phyloP scores from a whole-genome alignment of 1,139 yeast genomes.

The Geotrichum bryndzae region DNA sequence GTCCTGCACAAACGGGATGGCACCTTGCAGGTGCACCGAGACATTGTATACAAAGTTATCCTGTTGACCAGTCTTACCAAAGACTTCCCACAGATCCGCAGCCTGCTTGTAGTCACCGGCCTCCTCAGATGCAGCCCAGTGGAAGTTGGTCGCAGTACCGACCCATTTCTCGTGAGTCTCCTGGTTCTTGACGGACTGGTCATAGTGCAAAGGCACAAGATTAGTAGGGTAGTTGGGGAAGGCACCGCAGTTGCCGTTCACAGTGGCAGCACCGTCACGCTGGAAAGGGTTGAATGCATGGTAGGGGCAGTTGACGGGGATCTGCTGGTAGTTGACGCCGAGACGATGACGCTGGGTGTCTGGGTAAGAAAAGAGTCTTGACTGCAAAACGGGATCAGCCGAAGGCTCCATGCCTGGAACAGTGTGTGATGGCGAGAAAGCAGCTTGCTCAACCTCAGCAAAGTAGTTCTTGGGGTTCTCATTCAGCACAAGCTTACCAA shows the following conservation, averaged over 20 bases:
- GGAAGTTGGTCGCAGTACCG: conserved; percentile 84
- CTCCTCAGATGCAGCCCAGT: conserved; percentile 65
- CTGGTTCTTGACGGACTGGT: conserved; percentile 36
- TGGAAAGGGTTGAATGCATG: conserved; percentile 40
- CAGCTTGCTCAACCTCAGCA: conserved; percentile 79
- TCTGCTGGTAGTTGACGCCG: conserved; percentile 64
- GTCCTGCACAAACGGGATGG: conserved; percentile 72
- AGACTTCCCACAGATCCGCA: conserved; percentile 62
- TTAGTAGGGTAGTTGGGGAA: conserved; percentile 59
- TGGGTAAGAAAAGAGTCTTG: conserved; percentile 77
- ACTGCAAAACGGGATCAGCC: conserved; percentile 82
- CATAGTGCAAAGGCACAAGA: conserved; percentile 47
- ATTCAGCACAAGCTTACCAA: conserved; percentile 64
- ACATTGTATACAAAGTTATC: conserved; percentile 77
- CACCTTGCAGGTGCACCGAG: conserved; percentile 65
- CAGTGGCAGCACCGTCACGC: conserved; percentile 84
- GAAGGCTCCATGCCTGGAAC: conserved; percentile 82
- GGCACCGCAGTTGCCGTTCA: conserved; percentile 71
- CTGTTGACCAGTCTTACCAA: conserved; percentile 64
- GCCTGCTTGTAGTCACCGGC: conserved; percentile 67
- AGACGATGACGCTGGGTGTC: conserved; percentile 72
- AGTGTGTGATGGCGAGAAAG: conserved; percentile 76
- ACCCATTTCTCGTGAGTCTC: conserved; percentile 79
- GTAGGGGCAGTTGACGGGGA: conserved; percentile 60
- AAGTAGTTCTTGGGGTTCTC: conserved; percentile 72